Conservation (phyloP, 768 basidiomycete species). For the Pisolithus microcarpus region DNA sequence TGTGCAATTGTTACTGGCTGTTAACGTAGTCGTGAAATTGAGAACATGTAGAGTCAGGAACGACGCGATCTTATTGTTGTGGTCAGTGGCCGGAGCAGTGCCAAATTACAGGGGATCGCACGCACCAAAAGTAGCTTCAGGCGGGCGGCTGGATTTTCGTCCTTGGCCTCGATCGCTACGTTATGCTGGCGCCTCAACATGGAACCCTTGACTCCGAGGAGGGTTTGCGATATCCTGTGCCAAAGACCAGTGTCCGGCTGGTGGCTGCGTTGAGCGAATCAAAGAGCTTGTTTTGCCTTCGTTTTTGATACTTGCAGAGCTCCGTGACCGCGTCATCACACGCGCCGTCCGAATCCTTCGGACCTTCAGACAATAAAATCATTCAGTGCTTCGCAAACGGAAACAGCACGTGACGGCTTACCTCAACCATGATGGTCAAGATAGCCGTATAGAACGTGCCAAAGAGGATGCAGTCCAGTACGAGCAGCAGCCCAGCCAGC, state of each 20-base stretch:
- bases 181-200: slow-evolving; percentile 38
- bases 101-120: slow-evolving; percentile 4
- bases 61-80: slow-evolving; percentile 57
- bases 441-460: slow-evolving; percentile 88
- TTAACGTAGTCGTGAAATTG: slow-evolving; percentile 88
- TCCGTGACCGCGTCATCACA: slow-evolving; percentile 36
- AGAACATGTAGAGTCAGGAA: slow-evolving; percentile 89
- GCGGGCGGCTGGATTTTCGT: slow-evolving; percentile 76
- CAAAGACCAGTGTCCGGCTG: slow-evolving; percentile 13
- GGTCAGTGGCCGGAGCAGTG: background rate
- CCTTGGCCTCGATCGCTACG: slow-evolving; percentile 36
- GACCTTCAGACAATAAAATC: slow-evolving; percentile 36
- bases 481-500: slow-evolving; percentile 81
- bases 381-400: no score
- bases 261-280: slow-evolving; percentile 16
- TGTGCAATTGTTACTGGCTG: slow-evolving; percentile 51
- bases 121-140: slow-evolving; percentile 82
- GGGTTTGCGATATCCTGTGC: slow-evolving; percentile 21
- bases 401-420: slow-evolving; percentile 28
- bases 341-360: slow-evolving; percentile 63
- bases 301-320: slow-evolving; percentile 20
- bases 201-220: slow-evolving; percentile 46
- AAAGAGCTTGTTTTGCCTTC: slow-evolving; percentile 27
- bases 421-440: slow-evolving; percentile 94
- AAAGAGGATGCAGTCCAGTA: slow-evolving; percentile 80